Percentiles rank a stretch among this genome's conserved stretches.
These are phyloP conservation scores for Coemansia sp. DNA, from an alignment of 192 early-diverging fungal genomes.

Conservation along the genomic window DNA sequence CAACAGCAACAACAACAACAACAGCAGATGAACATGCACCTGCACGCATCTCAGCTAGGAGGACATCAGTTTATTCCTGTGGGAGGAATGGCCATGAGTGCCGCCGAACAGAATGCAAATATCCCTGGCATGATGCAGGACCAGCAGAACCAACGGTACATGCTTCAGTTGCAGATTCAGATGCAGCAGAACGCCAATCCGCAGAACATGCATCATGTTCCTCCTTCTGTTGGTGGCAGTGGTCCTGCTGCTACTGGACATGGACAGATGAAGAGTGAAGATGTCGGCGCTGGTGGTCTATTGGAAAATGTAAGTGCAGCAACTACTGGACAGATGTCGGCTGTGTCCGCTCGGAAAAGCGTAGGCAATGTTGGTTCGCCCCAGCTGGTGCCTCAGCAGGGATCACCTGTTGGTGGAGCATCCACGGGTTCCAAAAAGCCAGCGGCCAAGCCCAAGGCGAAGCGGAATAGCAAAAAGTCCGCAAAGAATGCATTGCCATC, in stretches of 20 bases:
- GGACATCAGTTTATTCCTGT: constrained; percentile 4
- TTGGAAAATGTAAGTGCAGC: not conserved
- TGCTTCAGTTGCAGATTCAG: constrained; percentile 20
- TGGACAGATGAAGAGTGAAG: not conserved
- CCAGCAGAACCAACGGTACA: constrained; percentile 15
- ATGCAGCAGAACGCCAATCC: constrained; percentile 12
- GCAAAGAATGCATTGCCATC: constrained; percentile 2
- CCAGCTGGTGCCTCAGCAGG: constrained; percentile 12
- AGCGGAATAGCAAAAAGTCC: constrained; percentile 27
- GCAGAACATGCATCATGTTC: not conserved
- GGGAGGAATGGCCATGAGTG: constrained; percentile 5
- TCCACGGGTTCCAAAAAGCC: constrained; percentile 28
- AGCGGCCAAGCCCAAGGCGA: constrained; percentile 26
- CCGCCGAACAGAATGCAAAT: not conserved
- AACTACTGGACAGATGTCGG: not conserved
- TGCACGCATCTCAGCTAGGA: constrained; percentile 1
- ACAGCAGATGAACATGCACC: constrained; percentile 12
- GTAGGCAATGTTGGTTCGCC: not conserved
- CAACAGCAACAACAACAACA: constrained; percentile 9
- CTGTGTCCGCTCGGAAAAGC: not conserved
- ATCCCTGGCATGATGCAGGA: not conserved
- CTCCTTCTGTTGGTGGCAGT: not conserved
- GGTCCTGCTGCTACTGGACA: not conserved
- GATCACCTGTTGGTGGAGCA: not conserved
- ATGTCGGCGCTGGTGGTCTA: not conserved